Base-by-base conservation (phyloP, 2,329 filamentous ascomycete species). In the Daldinia sp. region DNA sequence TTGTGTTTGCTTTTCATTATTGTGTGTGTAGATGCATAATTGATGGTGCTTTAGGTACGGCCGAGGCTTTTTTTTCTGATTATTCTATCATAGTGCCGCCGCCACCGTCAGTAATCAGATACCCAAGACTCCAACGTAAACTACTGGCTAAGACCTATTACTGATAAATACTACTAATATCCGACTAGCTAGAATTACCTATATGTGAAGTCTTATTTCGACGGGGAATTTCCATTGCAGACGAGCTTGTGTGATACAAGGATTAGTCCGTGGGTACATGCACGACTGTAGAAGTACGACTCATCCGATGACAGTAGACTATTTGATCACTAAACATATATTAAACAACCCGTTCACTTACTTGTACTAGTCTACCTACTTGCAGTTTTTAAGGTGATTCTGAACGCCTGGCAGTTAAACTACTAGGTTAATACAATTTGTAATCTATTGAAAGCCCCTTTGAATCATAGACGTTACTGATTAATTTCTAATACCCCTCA, bases 21-120 rank as follows among this genome's bases (percentile, higher is more conserved):
- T 2, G 3, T 15, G 23, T 25, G 3, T 8, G 21, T 43, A 43
- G 11, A 11, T 21, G 5, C n/a, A 9, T 7, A 43, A 25, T 9
- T 4, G 3, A 30, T 17, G 19, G 43, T n/a, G 15, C 23, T 15
- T 37, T 34, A 21, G n/a, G 27, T 23, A 15, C n/a, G 15, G 32
- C 57, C 49, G 43, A 35, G 49, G 49, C 11, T 10, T 21, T 13
- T 55, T 50, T 64, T 62, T 59, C 43, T 62, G 62, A 65, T 65
- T 63, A 66, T 66, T 66, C 60, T 60, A 63, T 63, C 63, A 63
- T 6, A 15, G 15, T 39, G 48, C 56, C 45, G 48, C 56, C 45
- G 43, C 63, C 43, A 15, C 35, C 48, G 53, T 56, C 45, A 54
- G 52, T 51, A 57, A 66, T 58, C 43, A 8, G 41, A 23, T 15